Evolutionary conservation across 1,284 basidiomycete genomes (phyloP), one percentile per base, ranked within the genome.

Genomic region (Rhodotorula sp.): DNA sequence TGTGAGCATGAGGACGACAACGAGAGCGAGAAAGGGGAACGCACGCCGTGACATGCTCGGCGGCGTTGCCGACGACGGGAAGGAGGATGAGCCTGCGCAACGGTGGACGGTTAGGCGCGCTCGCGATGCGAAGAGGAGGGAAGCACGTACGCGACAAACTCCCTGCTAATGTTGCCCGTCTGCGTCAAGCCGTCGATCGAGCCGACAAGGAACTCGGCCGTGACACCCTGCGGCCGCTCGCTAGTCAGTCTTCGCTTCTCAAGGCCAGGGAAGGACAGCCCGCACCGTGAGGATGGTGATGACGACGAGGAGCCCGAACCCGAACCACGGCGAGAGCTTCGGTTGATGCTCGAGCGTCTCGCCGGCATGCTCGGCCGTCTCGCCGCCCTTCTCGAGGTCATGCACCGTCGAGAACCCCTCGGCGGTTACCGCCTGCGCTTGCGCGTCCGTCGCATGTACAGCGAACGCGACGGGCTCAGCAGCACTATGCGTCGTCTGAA

Each of bases 131-230:
- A 3, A 32, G 10, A 21, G 1, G 60, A 37, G 46, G 19, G 19
- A 17, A 46, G 13, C 21, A 54, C 61, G 19, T 32, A 82, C 46
- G 90, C 91, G 50, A 95, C 86, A 79, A 92, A 95, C 80, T 92
- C 90, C 76, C 88, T 87, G 80, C 84, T 86, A 78, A 85, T 81
- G 55, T 75, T 77, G 29, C 81, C 81, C 12, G 77, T 79, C 51
- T 77, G 76, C 12, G 88, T 88, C 64, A 88, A 80, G n/a, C 86
- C 88, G 76, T 89, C 84, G 76, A 95, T 92, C 17, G 90, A 91
- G 73, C 87, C 86, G 17, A 95, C 90, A 1, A 95, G 87, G 79
- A 86, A 91, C 81, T 95, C 93, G n/a, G 92, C 92, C 8, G 91
- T 94, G 53, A 94, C 82, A 76, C 87, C 73, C 71, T 69, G 58